These are phyloP conservation scores for Eucalyptus brandiana DNA, from an alignment of 345 rosid genomes.

Conservation along the genomic window DNA sequence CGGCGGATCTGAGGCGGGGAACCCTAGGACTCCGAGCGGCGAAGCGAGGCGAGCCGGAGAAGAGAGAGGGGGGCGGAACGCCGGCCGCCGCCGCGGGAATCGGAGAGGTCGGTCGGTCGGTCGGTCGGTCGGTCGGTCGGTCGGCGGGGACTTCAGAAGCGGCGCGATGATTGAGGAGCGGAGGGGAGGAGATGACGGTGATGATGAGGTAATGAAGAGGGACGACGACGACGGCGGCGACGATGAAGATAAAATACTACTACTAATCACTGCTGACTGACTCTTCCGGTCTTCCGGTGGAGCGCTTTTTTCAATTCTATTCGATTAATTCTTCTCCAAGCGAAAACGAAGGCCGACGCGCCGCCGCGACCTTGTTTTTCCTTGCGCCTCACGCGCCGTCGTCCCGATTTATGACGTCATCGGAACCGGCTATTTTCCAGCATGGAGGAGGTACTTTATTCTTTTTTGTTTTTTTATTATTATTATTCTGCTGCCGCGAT, in stretches of 20 bases:
- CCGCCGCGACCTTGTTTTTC: neutral
- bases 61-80: neutral
- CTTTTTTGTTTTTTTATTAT: neutral
- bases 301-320: neutral
- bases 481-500: neutral
- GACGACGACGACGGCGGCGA: neutral
- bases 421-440: neutral
- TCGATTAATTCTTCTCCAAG: neutral
- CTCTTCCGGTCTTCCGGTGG: neutral
- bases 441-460: neutral
- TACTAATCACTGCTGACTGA: neutral
- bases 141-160: neutral
- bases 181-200: neutral
- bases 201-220: neutral
- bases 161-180: neutral
- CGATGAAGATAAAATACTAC: neutral
- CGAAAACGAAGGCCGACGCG: neutral
- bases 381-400: neutral
- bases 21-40: neutral
- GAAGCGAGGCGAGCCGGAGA: neutral
- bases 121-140: neutral
- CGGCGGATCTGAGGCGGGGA: neutral
- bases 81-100: neutral
- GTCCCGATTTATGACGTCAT: neutral
- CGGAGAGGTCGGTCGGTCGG: neutral